Conservation (phyloP, 495 filamentous ascomycete species). For the Trichoderma orchidacearum region DNA sequence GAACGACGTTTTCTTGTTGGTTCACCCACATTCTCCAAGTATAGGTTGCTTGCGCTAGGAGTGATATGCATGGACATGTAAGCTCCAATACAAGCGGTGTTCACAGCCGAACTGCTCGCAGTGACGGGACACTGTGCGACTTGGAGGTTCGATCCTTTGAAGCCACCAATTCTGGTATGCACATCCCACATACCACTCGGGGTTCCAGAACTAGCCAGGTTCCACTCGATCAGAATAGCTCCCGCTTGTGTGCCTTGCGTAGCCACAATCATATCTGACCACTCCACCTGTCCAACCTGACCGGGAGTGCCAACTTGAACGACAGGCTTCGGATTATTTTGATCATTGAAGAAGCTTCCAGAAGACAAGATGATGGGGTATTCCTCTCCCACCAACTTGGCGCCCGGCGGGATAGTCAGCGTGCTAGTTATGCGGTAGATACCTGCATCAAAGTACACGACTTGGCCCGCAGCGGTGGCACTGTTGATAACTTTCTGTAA, state of each 20-base stretch:
- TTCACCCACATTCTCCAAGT: constrained; percentile 31
- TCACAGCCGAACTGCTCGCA: constrained; percentile 28
- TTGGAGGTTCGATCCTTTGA: constrained; percentile 64
- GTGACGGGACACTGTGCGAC: constrained; percentile 54
- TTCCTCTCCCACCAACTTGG: constrained; percentile 67
- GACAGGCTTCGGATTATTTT: constrained; percentile 50
- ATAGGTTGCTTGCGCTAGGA: constrained; percentile 33
- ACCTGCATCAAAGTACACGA: constrained; percentile 81
- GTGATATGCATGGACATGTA: constrained; percentile 61
- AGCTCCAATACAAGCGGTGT: constrained; percentile 47
- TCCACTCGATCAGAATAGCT: constrained; percentile 80
- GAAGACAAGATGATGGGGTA: constrained; percentile 77
- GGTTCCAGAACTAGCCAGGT: constrained; percentile 47
- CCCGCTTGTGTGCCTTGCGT: constrained; percentile 64
- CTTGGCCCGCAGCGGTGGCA: constrained; percentile 37
- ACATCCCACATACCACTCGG: constrained; percentile 80
- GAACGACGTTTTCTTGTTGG: constrained; percentile 21
- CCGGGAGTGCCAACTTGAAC: constrained; percentile 63
- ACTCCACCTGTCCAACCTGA: constrained; percentile 60
- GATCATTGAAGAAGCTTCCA: constrained; percentile 46
- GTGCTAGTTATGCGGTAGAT: constrained; percentile 69
- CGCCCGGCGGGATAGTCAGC: constrained; percentile 56
- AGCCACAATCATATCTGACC: constrained; percentile 62
- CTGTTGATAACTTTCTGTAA: constrained; percentile 53
- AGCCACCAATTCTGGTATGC: constrained; percentile 70